Percentiles rank a stretch among this genome's conserved stretches.
These are phyloP conservation scores for Ricinus communis DNA, from an alignment of 345 rosid species.

Conservation along the genomic window DNA sequence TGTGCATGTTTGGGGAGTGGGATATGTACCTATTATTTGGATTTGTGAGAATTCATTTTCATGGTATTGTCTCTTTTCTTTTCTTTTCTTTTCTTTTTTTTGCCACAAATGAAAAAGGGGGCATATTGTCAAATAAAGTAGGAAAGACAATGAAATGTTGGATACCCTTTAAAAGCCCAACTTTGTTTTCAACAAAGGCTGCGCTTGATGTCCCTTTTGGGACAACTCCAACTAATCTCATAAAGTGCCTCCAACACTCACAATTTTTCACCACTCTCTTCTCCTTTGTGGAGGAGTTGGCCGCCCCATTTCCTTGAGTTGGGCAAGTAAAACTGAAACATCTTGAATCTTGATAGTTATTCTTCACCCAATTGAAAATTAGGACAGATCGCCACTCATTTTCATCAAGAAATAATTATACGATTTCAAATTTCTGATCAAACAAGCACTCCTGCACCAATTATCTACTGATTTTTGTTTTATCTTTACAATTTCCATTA, in stretches of 20 bases:
- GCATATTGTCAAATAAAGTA: conserved; percentile 10
- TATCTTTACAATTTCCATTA: too few species aligned
- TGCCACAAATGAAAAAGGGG: not conserved
- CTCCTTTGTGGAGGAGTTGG: not conserved
- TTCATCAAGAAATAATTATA: not conserved
- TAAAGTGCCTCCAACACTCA: conserved; percentile 7
- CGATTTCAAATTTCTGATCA: too few species aligned
- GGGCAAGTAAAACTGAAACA: not conserved
- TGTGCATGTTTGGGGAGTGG: too few species aligned
- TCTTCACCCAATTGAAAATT: conserved; percentile 11
- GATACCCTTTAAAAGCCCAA: conserved; percentile 1
- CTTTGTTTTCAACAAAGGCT: conserved; percentile 34
- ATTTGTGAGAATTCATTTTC: too few species aligned
- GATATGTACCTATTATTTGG: too few species aligned
- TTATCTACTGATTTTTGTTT: too few species aligned
- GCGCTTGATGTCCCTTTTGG: conserved; percentile 18
- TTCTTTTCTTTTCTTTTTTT: too few species aligned
- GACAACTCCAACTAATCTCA: conserved; percentile 19
- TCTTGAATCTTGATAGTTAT: not conserved
- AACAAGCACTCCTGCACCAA: too few species aligned
- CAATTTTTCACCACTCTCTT: too few species aligned
- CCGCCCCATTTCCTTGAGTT: conserved; percentile 8
- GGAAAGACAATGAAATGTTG: not conserved
- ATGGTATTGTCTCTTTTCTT: too few species aligned
- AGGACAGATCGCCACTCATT: not conserved